Conservation (phyloP, 1,284 basidiomycete species). For the Sporisorium reilianum region DNA sequence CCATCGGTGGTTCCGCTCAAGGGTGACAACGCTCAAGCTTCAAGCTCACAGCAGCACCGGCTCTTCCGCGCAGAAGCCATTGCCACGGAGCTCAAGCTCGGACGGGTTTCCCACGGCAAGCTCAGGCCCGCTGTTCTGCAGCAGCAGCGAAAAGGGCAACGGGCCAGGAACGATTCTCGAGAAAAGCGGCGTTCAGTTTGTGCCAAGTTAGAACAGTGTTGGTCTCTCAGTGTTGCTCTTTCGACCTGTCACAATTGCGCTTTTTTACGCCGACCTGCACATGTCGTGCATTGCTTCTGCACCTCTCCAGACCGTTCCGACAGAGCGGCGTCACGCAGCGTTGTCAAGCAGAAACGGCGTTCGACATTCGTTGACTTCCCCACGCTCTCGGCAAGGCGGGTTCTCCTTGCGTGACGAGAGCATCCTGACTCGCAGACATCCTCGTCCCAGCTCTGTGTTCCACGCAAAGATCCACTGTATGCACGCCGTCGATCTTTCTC, state of each 20-base stretch:
- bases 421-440: background rate
- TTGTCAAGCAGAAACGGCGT: background rate
- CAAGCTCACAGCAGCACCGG: background rate
- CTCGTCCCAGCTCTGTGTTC: too few relatives aligned
- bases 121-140: background rate
- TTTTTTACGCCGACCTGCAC: conserved; percentile 34
- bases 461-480: conserved; percentile 11
- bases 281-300: conserved; percentile 13
- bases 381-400: conserved; percentile 29
- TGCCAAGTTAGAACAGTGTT: conserved; percentile 23
- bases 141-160: background rate
- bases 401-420: conserved; percentile 22
- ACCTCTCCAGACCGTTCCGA: background rate
- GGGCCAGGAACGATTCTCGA: background rate
- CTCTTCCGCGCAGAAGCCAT: background rate
- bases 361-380: background rate
- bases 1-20: background rate
- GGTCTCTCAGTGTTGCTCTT: conserved; percentile 41
- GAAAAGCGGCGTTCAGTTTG: too few relatives aligned
- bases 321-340: background rate
- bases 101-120: background rate
- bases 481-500: conserved; percentile 12
- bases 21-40: background rate
- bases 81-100: background rate
- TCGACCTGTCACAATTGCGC: conserved; percentile 14